Percentiles rank a stretch among this genome's conserved stretches.
phyloP scores from a whole-genome alignment of 352 stramenopile species.

The Thalassiosira hispida region DNA sequence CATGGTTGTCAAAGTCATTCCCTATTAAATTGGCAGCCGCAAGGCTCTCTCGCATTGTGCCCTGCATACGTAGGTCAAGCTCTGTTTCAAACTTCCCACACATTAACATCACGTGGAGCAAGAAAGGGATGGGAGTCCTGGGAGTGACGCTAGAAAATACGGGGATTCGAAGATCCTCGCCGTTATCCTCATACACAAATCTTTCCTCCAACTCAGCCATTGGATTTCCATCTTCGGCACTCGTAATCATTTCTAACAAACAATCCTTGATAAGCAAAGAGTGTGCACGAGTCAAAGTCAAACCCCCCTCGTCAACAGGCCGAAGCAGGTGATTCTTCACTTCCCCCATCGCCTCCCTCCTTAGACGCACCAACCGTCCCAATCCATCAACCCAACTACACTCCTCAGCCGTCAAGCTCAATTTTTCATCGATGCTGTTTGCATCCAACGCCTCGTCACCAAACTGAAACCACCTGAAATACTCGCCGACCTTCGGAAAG shows the following conservation, averaged over 20 bases:
- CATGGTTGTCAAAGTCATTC: constrained; percentile 1
- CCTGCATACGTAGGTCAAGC: constrained; percentile 25
- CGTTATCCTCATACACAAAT: neutral
- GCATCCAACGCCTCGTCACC: neutral
- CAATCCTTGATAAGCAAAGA: neutral
- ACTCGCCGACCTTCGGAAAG: constrained; percentile 9
- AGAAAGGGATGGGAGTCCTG: constrained; percentile 22
- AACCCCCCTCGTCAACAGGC: neutral
- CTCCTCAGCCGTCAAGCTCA: neutral
- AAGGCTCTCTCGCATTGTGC: constrained; percentile 18
- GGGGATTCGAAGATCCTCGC: constrained; percentile 31
- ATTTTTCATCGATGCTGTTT: no score
- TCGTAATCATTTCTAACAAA: constrained; percentile 9
- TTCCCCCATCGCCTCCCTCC: neutral
- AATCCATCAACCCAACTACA: constrained; percentile 32
- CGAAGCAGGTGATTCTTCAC: constrained; percentile 2
- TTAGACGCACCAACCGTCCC: constrained; percentile 6
- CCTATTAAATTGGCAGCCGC: constrained; percentile 36
- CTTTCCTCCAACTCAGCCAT: neutral
- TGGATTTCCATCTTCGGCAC: neutral
- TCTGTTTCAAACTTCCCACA: constrained; percentile 50
- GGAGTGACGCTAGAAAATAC: constrained; percentile 43
- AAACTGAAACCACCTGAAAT: constrained; percentile 38
- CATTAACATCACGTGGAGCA: constrained; percentile 47
- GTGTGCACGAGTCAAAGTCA: neutral